Evolutionary conservation across 768 basidiomycete genomes (phyloP).

Genomic region (Neoboletus magnificus): DNA sequence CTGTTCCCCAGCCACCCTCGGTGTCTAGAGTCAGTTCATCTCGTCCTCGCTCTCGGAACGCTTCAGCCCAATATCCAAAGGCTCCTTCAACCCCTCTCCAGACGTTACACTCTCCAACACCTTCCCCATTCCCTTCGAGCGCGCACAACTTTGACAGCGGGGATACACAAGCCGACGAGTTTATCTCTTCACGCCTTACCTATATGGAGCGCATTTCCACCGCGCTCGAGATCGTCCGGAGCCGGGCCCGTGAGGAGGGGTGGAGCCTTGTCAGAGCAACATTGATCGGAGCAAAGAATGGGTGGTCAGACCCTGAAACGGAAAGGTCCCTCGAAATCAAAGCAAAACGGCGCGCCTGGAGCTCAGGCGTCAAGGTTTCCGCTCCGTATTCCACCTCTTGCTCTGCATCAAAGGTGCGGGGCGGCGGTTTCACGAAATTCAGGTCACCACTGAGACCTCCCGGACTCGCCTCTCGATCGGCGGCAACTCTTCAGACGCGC

Average conservation of each 20-base stretch:
- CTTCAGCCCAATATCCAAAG: slow-evolving; percentile 3
- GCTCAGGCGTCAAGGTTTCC: slow-evolving; percentile 46
- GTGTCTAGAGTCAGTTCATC: slow-evolving; percentile 25
- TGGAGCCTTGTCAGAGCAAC: slow-evolving; percentile 36
- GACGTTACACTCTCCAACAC: not conserved
- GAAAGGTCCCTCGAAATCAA: slow-evolving; percentile 50
- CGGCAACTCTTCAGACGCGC: not conserved
- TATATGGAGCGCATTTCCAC: slow-evolving; percentile 39
- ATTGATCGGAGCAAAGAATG: slow-evolving; percentile 17
- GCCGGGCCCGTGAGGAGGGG: slow-evolving; percentile 41
- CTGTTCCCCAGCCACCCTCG: slow-evolving; percentile 1
- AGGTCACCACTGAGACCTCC: slow-evolving; percentile 13
- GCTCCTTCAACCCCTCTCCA: not conserved
- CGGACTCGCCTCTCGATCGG: slow-evolving; percentile 15
- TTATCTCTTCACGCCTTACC: slow-evolving; percentile 13
- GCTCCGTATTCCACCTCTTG: slow-evolving; percentile 18
- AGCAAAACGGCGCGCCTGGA: slow-evolving; percentile 65
- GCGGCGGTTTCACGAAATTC: slow-evolving; percentile 1
- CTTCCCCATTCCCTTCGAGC: slow-evolving; percentile 6
- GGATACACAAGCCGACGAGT: slow-evolving; percentile 9
- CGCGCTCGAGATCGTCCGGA: slow-evolving; percentile 40
- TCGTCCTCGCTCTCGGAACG: slow-evolving; percentile 26
- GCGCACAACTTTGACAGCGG: not conserved
- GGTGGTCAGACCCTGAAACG: slow-evolving; percentile 26
- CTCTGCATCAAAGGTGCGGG: slow-evolving; percentile 16